Evolutionary conservation across 169 alveolate species (phyloP).

Genomic region (Theileria sp.): DNA sequence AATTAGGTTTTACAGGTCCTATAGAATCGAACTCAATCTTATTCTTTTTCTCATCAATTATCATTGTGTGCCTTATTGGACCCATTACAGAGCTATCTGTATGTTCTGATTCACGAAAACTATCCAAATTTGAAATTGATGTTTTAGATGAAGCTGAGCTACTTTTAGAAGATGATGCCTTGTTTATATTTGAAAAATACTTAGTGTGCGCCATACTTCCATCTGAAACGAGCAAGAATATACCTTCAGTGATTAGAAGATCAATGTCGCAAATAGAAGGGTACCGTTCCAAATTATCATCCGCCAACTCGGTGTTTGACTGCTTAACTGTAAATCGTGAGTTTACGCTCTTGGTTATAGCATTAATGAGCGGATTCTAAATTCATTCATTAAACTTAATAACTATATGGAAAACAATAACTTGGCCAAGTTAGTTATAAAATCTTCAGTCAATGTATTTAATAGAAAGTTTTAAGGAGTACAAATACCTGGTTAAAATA

Average conservation of each 20-base stretch:
- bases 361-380: constrained; percentile 61
- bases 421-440: not conserved
- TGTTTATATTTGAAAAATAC: constrained; percentile 6
- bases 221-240: constrained; percentile 21
- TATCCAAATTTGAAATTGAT: not conserved
- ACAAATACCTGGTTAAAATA: constrained; percentile 55
- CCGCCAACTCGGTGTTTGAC: constrained; percentile 28
- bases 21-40: constrained; percentile 39
- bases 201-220: constrained; percentile 33
- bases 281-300: constrained; percentile 5
- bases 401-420: not conserved
- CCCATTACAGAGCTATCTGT: not conserved
- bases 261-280: constrained; percentile 13
- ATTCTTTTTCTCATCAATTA: constrained; percentile 30
- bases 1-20: constrained; percentile 42
- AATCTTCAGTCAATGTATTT: not conserved
- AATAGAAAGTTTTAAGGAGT: not conserved
- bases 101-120: not conserved
- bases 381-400: not conserved
- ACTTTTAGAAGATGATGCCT: not conserved
- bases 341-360: constrained; percentile 58
- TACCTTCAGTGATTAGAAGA: constrained; percentile 12
- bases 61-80: constrained; percentile 12
- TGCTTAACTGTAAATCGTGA: constrained; percentile 49
- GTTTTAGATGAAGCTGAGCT: not conserved